These are phyloP conservation scores for Rhizopus stolonifer DNA, from an alignment of 371 early-diverging fungal genomes.

Conservation along the genomic window DNA sequence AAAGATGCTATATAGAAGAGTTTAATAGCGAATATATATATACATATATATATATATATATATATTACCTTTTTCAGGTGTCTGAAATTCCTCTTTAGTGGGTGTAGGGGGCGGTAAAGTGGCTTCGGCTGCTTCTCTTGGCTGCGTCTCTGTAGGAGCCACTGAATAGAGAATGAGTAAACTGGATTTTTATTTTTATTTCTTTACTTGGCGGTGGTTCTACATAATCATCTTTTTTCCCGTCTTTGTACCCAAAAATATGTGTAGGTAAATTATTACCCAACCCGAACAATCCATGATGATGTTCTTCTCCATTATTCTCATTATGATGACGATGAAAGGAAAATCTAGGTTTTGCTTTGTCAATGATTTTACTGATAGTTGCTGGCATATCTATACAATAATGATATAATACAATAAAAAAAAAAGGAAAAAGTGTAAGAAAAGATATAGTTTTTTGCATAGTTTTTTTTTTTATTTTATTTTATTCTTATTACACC, in stretches of 20 bases:
- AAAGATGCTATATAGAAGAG: too few species aligned
- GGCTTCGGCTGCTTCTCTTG: neutral
- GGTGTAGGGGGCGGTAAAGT: neutral
- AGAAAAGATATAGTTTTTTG: neutral
- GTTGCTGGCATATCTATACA: constrained; percentile 9
- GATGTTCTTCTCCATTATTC: constrained; percentile 4
- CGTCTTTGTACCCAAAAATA: constrained; percentile 23
- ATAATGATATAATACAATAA: neutral
- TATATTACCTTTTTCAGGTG: neutral
- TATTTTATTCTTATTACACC: neutral
- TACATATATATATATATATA: too few species aligned
- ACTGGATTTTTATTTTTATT: too few species aligned
- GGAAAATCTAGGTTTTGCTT: constrained; percentile 23
- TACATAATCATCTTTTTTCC: constrained; percentile 16
- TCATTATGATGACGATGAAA: constrained; percentile 11
- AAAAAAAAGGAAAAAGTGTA: neutral
- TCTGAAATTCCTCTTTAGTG: neutral
- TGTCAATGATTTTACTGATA: constrained; percentile 24
- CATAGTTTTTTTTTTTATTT: neutral
- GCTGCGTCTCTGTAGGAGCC: constrained; percentile 17
- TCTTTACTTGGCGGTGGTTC: constrained; percentile 23
- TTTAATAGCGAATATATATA: too few species aligned
- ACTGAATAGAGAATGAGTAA: constrained; percentile 5
- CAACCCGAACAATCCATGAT: constrained; percentile 10
- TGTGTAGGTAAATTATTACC: constrained; percentile 5